Evolutionary conservation across 257 asterid genomes (phyloP).

Genomic region (Solanum paucissectum): DNA sequence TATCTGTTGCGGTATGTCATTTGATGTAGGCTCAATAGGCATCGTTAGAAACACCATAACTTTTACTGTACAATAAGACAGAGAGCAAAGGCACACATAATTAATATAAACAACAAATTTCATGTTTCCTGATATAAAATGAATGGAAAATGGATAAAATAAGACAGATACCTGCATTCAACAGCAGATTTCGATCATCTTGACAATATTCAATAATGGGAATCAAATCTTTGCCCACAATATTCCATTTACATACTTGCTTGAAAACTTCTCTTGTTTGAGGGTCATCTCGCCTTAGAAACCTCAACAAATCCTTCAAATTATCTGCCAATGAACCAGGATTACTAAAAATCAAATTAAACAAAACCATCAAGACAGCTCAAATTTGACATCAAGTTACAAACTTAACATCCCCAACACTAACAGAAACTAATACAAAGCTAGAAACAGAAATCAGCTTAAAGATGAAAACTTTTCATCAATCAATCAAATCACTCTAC

Average conservation of each 20-base stretch:
- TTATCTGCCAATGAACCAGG: conserved; percentile 41
- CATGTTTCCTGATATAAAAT: background rate
- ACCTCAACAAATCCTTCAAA: conserved; percentile 85
- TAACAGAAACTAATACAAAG: background rate
- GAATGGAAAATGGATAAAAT: background rate
- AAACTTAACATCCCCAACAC: background rate
- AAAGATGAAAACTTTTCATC: background rate
- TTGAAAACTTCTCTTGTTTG: conserved; percentile 85
- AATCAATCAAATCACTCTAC: background rate
- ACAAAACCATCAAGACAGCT: background rate
- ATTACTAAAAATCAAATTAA: background rate
- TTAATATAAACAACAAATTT: background rate
- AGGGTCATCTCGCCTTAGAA: conserved; percentile 85
- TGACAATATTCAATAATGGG: conserved; percentile 67
- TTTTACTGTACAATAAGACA: conserved; percentile 47
- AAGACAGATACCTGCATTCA: conserved; percentile 54
- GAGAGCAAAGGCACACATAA: background rate
- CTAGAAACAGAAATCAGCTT: background rate
- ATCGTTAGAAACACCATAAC: conserved; percentile 83
- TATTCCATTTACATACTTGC: conserved; percentile 88
- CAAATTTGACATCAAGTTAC: background rate
- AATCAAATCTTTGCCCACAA: conserved; percentile 53
- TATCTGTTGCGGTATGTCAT: conserved; percentile 70
- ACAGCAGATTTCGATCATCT: conserved; percentile 69
- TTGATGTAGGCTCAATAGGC: conserved; percentile 80